Conservation (phyloP, 2,329 filamentous ascomycete species). For the Apiospora koreana region DNA sequence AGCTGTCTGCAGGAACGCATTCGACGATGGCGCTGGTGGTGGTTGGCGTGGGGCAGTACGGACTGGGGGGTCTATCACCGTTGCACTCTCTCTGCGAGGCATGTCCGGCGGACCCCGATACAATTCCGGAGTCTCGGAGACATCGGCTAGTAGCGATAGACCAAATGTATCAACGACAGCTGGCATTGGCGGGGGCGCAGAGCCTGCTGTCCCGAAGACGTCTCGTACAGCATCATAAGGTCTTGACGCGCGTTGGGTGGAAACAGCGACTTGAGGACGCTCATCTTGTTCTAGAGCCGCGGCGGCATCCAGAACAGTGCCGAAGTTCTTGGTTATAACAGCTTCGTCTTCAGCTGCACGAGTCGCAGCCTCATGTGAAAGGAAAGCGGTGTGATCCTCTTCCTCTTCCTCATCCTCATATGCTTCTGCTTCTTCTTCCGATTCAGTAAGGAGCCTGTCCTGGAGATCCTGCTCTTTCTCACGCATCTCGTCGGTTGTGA, state of each 20-base stretch:
- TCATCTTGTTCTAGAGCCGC: slow-evolving; percentile 18
- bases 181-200: slow-evolving; percentile 18
- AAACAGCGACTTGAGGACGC: slow-evolving; percentile 8
- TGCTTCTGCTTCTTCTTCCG: slow-evolving; percentile 18
- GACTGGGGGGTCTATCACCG: slow-evolving; percentile 29
- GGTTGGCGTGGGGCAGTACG: neutral
- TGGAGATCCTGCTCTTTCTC: slow-evolving; percentile 26
- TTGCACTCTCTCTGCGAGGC: slow-evolving; percentile 17
- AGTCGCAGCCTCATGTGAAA: slow-evolving; percentile 19
- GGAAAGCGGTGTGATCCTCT: neutral
- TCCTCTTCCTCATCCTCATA: neutral
- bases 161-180: slow-evolving; percentile 22
- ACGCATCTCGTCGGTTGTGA: slow-evolving; percentile 32
- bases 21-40: slow-evolving; percentile 21
- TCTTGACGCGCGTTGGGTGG: slow-evolving; percentile 29
- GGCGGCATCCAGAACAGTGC: slow-evolving; percentile 22
- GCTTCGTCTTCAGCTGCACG: slow-evolving; percentile 5
- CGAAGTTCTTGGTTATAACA: slow-evolving; percentile 18
- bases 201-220: slow-evolving; percentile 38
- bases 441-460: slow-evolving; percentile 20
- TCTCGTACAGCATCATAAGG: slow-evolving; percentile 48
- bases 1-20: slow-evolving; percentile 39
- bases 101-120: slow-evolving; percentile 13
- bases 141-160: slow-evolving; percentile 35
- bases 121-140: slow-evolving; percentile 24